Evolutionary conservation across 192 early-diverging fungal species (phyloP).

Genomic region (Mortierella claussenii): DNA sequence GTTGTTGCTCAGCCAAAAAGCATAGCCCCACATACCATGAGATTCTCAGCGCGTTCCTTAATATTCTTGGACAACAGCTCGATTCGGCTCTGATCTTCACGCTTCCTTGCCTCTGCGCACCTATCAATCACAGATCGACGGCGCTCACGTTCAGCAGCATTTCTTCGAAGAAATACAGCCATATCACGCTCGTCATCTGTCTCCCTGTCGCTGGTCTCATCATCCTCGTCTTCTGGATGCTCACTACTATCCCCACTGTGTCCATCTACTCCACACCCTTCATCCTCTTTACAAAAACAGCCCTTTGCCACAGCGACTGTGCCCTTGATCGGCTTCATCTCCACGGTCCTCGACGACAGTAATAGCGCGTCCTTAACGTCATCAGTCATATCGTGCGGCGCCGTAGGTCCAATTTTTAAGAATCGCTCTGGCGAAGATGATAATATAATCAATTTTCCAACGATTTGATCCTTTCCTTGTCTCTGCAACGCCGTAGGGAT

Average conservation of each 20-base stretch:
- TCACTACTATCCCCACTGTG: slow-evolving; percentile 33
- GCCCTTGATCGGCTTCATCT: slow-evolving; percentile 98
- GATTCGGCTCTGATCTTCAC: slow-evolving; percentile 56
- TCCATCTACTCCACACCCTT: slow-evolving; percentile 49
- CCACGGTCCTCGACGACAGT: slow-evolving; percentile 60
- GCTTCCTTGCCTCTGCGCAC: slow-evolving; percentile 40
- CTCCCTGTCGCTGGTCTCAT: slow-evolving; percentile 1
- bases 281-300: slow-evolving; percentile 55
- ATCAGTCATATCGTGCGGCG: slow-evolving; percentile 9
- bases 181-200: too few relatives aligned
- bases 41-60: slow-evolving; percentile 95
- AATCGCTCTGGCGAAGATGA: slow-evolving; percentile 74
- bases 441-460: slow-evolving; percentile 33
- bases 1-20: too few relatives aligned
- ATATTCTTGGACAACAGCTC: slow-evolving; percentile 68
- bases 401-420: slow-evolving; percentile 36
- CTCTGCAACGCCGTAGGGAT: slow-evolving; percentile 31
- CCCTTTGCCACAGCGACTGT: slow-evolving; percentile 65
- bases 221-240: slow-evolving; percentile 48
- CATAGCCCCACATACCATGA: too few relatives aligned
- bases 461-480: neutral
- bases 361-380: neutral
- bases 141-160: too few relatives aligned
- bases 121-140: slow-evolving; percentile 1
- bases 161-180: too few relatives aligned